Evolutionary conservation across 169 alveolate species (phyloP), one percentile per base, ranked within the genome.

Genomic region (Cryptosporidium viatorum): DNA sequence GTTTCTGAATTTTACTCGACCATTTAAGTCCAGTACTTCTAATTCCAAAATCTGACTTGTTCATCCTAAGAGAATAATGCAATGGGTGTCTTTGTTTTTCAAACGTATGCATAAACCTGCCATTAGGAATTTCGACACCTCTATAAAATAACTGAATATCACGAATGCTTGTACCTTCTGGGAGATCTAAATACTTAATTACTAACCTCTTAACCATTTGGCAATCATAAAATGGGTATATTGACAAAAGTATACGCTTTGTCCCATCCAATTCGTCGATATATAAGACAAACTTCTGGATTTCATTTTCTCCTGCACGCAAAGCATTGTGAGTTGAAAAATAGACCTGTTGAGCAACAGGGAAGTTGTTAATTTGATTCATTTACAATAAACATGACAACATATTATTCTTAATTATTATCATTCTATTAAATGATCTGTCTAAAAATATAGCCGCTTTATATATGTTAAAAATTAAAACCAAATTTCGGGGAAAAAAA

Each of bases 61-160:
- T 21, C 91, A 71, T 86, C 59, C 93, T 85, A 87, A 86, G 74
- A 71, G 84, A 86, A 71, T 92, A 92, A 31, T 86, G 92, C 71
- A 80, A 85, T 50, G 84, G 93, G 48, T 91, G 52, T 89, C 86
- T 92, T 45, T 91, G 91, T 71, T 92, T 91, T 58, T 91, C 93
- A 70, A 94, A 96, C 33, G 95, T 93, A 26, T 94, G 96, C 96
- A 96, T 94, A 31, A 94, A 93, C 31, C 98, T 92, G 92, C 94
- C 92, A 86, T 96, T 96, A 51, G 97, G 97, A 84, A 96, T 80
- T 68, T 96, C 97, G 26, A 93, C 93, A 6, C 98, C 97, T 86
- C 95, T 95, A 93, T 95, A 95, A 41, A 94, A 91, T 71, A 96
- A 85, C 0, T 96, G 94, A 6, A 96, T 84, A 71, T 96, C 98